phyloP scores from a whole-genome alignment of 1,284 basidiomycete genomes.

The Vanrija humicola region DNA sequence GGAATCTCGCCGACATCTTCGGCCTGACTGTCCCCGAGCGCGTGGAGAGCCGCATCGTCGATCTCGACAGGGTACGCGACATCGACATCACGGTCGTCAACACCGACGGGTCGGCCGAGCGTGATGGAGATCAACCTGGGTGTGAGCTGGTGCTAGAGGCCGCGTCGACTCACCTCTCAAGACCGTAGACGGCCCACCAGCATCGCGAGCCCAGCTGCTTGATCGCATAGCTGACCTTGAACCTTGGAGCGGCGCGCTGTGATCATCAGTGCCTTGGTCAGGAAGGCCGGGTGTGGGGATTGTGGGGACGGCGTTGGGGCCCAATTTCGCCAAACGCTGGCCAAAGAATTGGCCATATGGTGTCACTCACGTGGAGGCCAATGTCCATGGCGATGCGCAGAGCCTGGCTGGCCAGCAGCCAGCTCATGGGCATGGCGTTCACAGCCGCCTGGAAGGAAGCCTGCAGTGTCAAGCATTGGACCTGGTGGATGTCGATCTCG shows the following conservation, averaged over 20 bases:
- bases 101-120: conserved; percentile 58
- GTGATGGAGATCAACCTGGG: conserved; percentile 77
- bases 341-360: neutral
- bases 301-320: too few species aligned
- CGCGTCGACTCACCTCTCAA: conserved; percentile 54
- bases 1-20: conserved; percentile 49
- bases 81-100: conserved; percentile 52
- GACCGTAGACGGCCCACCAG: conserved; percentile 84
- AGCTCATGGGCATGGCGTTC: conserved; percentile 84
- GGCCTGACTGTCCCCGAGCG: conserved; percentile 12
- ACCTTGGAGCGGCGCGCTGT: conserved; percentile 73
- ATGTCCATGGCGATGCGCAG: conserved; percentile 81
- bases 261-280: conserved; percentile 5
- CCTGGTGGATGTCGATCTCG: conserved; percentile 71
- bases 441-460: conserved; percentile 83
- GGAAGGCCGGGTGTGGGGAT: too few species aligned
- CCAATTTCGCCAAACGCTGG: neutral
- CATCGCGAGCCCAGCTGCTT: conserved; percentile 82
- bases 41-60: conserved; percentile 70
- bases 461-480: conserved; percentile 80
- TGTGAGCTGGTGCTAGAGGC: neutral
- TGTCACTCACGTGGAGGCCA: conserved; percentile 70
- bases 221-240: conserved; percentile 65
- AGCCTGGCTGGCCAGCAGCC: conserved; percentile 82
- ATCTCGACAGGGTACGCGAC: conserved; percentile 68